phyloP scores from a whole-genome alignment of 768 basidiomycete genomes.

The Serendipita vermifera region DNA sequence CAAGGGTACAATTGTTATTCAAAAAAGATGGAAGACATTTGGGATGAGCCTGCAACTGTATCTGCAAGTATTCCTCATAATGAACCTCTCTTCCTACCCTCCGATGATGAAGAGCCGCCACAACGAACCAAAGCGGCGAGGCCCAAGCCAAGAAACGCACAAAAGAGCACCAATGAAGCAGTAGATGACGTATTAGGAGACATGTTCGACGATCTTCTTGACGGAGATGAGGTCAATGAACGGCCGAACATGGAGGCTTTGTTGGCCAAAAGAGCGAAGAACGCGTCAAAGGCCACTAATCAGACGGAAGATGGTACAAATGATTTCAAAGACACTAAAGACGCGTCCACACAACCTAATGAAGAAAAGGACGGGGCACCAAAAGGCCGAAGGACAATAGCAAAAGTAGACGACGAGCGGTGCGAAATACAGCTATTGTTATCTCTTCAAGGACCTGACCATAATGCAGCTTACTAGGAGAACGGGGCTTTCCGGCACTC shows the following conservation, averaged over 20 bases:
- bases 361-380: too few species aligned
- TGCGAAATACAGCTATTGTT: slow-evolving; percentile 14
- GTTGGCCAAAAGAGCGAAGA: neutral
- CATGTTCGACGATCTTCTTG: neutral
- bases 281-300: too few species aligned
- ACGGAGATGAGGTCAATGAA: slow-evolving; percentile 12
- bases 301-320: too few species aligned
- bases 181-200: neutral
- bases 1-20: too few species aligned
- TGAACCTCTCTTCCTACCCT: slow-evolving; percentile 1
- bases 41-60: slow-evolving; percentile 38
- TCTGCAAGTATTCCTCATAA: slow-evolving; percentile 11
- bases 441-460: neutral
- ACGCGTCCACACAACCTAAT: too few species aligned
- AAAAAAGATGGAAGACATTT: slow-evolving; percentile 38
- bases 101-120: slow-evolving; percentile 8
- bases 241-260: slow-evolving; percentile 11
- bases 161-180: too few species aligned
- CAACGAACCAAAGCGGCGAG: slow-evolving; percentile 1
- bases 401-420: slow-evolving; percentile 56
- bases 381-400: slow-evolving; percentile 37
- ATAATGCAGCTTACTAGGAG: slow-evolving; percentile 44
- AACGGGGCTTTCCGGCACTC: slow-evolving; percentile 67
- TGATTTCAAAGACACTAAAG: too few species aligned
- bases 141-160: too few species aligned